These are phyloP conservation scores for Coemansia sp. DNA, from an alignment of 192 early-diverging fungal species.

Conservation along the genomic window DNA sequence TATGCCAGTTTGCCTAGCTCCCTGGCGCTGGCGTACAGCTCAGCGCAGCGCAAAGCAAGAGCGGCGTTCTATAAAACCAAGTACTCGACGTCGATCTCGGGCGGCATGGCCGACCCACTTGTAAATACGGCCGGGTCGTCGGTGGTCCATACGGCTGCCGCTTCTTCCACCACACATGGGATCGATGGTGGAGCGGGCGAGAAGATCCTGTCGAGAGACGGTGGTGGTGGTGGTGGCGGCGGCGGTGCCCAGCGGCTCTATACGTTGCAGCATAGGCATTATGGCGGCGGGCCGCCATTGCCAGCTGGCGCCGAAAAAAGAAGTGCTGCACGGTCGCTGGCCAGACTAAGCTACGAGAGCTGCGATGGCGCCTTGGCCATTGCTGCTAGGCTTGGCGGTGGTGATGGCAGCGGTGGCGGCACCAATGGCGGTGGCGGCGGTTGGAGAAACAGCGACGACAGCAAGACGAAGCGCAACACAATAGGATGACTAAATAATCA, in stretches of 20 bases:
- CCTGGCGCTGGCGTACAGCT: conserved; percentile 7
- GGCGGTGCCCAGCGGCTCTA: not conserved
- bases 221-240: not conserved
- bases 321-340: conserved; percentile 6
- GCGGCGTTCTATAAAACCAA: conserved; percentile 11
- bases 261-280: not conserved
- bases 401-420: too few relatives aligned
- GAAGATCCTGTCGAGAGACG: not conserved
- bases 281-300: not conserved
- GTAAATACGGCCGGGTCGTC: conserved; percentile 1
- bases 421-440: not conserved
- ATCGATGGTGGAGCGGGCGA: not conserved
- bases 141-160: not conserved
- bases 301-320: not conserved
- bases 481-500: not conserved
- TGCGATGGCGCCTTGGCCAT: not conserved
- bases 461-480: conserved; percentile 9
- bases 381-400: not conserved
- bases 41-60: conserved; percentile 3
- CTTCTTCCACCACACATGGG: too few relatives aligned
- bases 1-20: not conserved
- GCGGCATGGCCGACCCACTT: conserved; percentile 4
- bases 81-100: conserved; percentile 9
- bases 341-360: conserved; percentile 9
- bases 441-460: not conserved